Conservation (phyloP, 2,329 filamentous ascomycete genomes). For the Alternaria longipes region DNA sequence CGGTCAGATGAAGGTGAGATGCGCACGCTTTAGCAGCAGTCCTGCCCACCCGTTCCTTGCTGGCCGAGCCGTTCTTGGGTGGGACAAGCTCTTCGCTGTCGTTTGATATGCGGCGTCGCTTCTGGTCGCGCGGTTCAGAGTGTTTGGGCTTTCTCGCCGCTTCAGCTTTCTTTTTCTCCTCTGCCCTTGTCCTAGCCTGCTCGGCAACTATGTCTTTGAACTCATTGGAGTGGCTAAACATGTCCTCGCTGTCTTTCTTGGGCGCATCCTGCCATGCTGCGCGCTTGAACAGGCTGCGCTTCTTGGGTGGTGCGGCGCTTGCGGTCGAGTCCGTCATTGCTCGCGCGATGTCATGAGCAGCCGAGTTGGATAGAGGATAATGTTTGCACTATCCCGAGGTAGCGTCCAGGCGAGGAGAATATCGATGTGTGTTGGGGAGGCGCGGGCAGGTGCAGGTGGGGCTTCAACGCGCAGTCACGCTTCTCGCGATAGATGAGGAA, state of each 20-base stretch:
- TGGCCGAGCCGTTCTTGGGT: conserved; percentile 18
- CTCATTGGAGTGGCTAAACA: conserved; percentile 56
- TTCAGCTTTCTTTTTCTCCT: conserved; percentile 36
- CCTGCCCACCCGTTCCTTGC: conserved; percentile 15
- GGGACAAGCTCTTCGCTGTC: conserved; percentile 24
- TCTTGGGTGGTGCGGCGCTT: conserved; percentile 44
- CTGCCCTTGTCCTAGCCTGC: conserved; percentile 45
- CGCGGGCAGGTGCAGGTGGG: conserved; percentile 10
- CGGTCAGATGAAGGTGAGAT: background rate
- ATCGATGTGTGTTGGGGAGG: background rate
- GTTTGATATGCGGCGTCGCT: conserved; percentile 34
- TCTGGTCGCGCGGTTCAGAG: conserved; percentile 31
- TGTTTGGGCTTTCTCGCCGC: conserved; percentile 44
- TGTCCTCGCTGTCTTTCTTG: conserved; percentile 47
- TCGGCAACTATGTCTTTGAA: conserved; percentile 53
- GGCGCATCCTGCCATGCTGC: conserved; percentile 58
- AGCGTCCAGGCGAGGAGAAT: conserved; percentile 5
- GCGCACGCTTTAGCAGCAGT: conserved; percentile 31
- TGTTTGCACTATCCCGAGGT: background rate
- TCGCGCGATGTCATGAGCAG: conserved; percentile 25
- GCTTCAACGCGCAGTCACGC: conserved; percentile 46
- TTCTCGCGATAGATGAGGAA: conserved; percentile 27
- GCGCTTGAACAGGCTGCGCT: conserved; percentile 65
- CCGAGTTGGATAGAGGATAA: background rate
- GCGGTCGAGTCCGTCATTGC: conserved; percentile 38